These are phyloP conservation scores for Colletotrichum caudatum DNA, from an alignment of 2,329 filamentous ascomycete species.

Conservation along the genomic window DNA sequence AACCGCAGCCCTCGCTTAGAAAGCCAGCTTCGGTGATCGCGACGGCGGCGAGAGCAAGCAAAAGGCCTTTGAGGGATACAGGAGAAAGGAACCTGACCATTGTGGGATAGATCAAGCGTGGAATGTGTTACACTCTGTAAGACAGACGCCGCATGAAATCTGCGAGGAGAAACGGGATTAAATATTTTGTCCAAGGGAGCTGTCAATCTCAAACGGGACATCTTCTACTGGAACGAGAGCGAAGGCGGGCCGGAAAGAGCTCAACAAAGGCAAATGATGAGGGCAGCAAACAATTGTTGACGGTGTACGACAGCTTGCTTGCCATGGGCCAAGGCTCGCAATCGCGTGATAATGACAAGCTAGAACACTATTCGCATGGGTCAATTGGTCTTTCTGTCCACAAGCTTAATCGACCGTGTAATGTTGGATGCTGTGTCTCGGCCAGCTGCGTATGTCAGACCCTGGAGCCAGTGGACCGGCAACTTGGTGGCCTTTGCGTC, in stretches of 20 bases:
- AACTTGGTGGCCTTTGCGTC: not conserved
- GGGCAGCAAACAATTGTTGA: constrained; percentile 6
- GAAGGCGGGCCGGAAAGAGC: not conserved
- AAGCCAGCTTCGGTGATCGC: constrained; percentile 16
- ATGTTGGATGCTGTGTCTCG: not conserved
- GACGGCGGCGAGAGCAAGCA: not conserved
- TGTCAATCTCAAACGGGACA: not conserved
- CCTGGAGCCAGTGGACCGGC: not conserved
- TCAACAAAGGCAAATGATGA: constrained; percentile 10
- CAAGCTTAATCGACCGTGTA: not conserved
- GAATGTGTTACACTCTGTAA: not conserved
- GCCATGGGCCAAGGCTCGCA: not conserved
- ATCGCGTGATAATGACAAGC: not conserved
- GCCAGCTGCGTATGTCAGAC: not conserved
- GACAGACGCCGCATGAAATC: not conserved
- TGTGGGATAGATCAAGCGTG: too few relatives aligned
- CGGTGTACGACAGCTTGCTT: not conserved
- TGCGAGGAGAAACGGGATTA: not conserved
- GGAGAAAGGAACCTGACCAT: not conserved
- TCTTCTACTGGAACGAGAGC: not conserved
- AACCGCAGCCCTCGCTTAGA: constrained; percentile 32
- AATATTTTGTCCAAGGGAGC: not conserved
- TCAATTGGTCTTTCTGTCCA: not conserved
- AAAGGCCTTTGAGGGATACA: not conserved
- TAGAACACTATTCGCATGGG: not conserved